Evolutionary conservation across 768 basidiomycete genomes (phyloP), one percentile per base, ranked within the genome.

Genomic region (Cyclocybe aegerita): DNA sequence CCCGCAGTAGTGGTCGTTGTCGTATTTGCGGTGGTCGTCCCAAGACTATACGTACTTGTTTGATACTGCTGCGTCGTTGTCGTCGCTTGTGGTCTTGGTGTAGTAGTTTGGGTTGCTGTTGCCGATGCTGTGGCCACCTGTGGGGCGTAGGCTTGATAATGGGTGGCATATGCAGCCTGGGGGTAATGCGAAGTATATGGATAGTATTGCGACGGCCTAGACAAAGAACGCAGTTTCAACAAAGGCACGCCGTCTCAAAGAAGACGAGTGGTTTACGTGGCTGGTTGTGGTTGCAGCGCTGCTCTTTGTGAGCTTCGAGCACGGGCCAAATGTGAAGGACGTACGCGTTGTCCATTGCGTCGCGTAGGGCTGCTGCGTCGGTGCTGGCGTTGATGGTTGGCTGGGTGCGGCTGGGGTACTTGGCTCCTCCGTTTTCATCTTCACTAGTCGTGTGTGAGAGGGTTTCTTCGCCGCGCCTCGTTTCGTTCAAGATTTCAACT

Each of bases 221-320:
- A 59, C 36, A 46, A 42, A 37, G 49, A 43, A 52, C 57, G 63
- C 49, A 39, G 46, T 46, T 52, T 53, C 31, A 57, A 57, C 49
- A 51, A 47, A 54, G 49, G 50, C 54, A 49, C 51, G 52, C 35
- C 41, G 50, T 54, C 57, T 56, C 41, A 37, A 57, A 52, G 57
- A 58, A 56, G 55, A 58, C 38, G 45, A 47, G 36, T 53, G 48
- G 37, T 50, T 73, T 69, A 76, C 74, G 77, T 70, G 51, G 72
- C 38, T 10, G 79, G 65, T 60, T 84, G 82, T 50, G 81, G 79
- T 64, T 86, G 85, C 39, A 86, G 70, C n/a, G 80, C 81, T 30
- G 84, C 83, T 61, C 3, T 23, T 23, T 23, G 23, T 23, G 23
- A 23, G 23, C 23, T 23, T 2, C 4, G 2, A 23, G 23, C 23